phyloP scores from a whole-genome alignment of 139 green algal species.

The Microglena sp. region DNA sequence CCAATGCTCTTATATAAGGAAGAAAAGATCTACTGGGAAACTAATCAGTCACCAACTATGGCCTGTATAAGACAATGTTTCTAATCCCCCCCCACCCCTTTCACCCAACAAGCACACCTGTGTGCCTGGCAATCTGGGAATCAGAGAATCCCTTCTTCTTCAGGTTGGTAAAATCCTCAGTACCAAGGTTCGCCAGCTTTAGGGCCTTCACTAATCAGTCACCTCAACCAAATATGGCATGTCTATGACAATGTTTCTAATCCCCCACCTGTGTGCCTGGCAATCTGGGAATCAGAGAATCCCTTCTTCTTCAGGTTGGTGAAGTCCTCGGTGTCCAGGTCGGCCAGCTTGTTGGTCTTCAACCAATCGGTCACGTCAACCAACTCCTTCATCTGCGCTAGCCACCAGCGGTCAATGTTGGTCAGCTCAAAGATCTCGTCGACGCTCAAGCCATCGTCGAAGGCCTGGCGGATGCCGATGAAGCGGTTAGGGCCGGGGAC shows the following conservation, averaged over 20 bases:
- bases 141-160: conserved; percentile 88
- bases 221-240: too few relatives aligned
- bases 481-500: conserved; percentile 87
- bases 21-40: too few relatives aligned
- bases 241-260: too few relatives aligned
- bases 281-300: conserved; percentile 90
- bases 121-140: conserved; percentile 66
- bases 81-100: too few relatives aligned
- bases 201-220: conserved; percentile 58
- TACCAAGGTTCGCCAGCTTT: conserved; percentile 56
- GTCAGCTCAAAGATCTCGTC: conserved; percentile 81
- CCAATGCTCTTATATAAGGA: too few relatives aligned
- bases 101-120: conserved; percentile 11
- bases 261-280: conserved; percentile 29
- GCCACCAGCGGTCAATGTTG: conserved; percentile 95
- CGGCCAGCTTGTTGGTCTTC: conserved; percentile 46
- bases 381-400: conserved; percentile 72
- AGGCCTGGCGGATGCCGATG: conserved; percentile 69
- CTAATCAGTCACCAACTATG: too few relatives aligned
- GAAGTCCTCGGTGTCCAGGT: conserved; percentile 69
- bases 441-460: conserved; percentile 75
- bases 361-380: conserved; percentile 57
- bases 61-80: too few relatives aligned
- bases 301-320: conserved; percentile 72
- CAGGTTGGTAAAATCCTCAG: conserved; percentile 66